Conservation (phyloP, 495 filamentous ascomycete genomes). For the Talaromyces liani region DNA sequence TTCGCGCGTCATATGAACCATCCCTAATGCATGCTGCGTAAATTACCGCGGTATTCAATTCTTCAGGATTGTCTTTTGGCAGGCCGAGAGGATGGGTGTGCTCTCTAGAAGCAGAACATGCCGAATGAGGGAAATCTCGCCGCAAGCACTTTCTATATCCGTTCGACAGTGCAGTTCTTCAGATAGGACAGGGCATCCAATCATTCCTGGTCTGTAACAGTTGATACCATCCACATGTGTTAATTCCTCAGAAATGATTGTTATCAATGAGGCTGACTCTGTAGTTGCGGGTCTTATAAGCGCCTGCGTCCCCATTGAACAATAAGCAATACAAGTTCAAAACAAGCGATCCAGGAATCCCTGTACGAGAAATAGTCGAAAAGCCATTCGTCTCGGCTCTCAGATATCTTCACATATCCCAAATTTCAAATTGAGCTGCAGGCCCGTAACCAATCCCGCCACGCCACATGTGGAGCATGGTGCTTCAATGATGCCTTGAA, state of each 20-base stretch:
- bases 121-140: background rate
- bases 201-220: background rate
- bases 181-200: background rate
- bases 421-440: background rate
- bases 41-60: background rate
- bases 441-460: background rate
- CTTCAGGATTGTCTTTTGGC: background rate
- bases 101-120: background rate
- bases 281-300: background rate
- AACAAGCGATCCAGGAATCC: background rate
- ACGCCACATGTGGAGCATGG: background rate
- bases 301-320: background rate
- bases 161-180: background rate
- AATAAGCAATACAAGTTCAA: background rate
- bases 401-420: constrained; percentile 1
- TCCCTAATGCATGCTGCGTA: background rate
- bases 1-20: background rate
- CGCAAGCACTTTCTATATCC: background rate
- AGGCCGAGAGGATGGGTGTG: background rate
- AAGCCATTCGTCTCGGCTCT: background rate
- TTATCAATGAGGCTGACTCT: background rate
- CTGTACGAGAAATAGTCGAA: no score
- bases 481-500: background rate
- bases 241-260: background rate
- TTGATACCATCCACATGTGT: background rate